Conservation (phyloP, 495 filamentous ascomycete species). For the Clohesyomyces aquaticus region DNA sequence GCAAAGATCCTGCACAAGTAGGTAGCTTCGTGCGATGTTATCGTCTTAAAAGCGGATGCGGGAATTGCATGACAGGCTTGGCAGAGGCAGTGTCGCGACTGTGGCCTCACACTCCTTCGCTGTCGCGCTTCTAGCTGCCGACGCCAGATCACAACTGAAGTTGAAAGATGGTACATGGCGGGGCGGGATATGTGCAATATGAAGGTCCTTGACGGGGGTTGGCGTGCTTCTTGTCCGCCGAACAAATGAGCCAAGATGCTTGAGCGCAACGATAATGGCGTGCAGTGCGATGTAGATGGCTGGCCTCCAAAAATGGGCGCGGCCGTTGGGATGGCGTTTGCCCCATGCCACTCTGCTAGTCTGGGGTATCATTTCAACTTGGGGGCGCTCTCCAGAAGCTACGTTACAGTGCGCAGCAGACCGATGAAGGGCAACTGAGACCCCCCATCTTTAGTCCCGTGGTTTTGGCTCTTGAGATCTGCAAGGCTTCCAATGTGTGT, state of each 20-base stretch:
- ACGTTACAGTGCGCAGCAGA: slow-evolving; percentile 29
- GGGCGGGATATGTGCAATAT: background rate
- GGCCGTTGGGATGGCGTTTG: slow-evolving; percentile 16
- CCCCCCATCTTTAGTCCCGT: slow-evolving; percentile 8
- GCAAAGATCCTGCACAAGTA: background rate
- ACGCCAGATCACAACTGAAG: slow-evolving; percentile 2
- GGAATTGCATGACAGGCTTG: slow-evolving; percentile 16
- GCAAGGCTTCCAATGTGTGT: slow-evolving; percentile 19
- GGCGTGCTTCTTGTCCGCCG: too few relatives aligned
- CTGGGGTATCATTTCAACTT: slow-evolving; percentile 31
- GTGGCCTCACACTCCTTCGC: too few relatives aligned
- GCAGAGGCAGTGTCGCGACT: too few relatives aligned
- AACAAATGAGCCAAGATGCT: too few relatives aligned
- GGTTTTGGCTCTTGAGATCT: slow-evolving; percentile 6
- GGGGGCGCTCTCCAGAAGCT: slow-evolving; percentile 18
- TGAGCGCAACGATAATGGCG: too few relatives aligned
- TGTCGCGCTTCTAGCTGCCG: slow-evolving; percentile 3
- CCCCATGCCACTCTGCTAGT: slow-evolving; percentile 15
- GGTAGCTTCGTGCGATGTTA: background rate
- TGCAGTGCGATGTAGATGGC: too few relatives aligned
- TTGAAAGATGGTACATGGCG: background rate
- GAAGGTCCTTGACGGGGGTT: slow-evolving; percentile 9
- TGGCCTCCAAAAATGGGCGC: too few relatives aligned
- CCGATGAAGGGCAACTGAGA: slow-evolving; percentile 22
- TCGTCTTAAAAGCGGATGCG: too few relatives aligned